A percentile compares a stretch with the other conserved stretches of the same genome.
These are phyloP conservation scores for Chrysochromulina parva DNA, from an alignment of 78 protist species.

Conservation along the genomic window DNA sequence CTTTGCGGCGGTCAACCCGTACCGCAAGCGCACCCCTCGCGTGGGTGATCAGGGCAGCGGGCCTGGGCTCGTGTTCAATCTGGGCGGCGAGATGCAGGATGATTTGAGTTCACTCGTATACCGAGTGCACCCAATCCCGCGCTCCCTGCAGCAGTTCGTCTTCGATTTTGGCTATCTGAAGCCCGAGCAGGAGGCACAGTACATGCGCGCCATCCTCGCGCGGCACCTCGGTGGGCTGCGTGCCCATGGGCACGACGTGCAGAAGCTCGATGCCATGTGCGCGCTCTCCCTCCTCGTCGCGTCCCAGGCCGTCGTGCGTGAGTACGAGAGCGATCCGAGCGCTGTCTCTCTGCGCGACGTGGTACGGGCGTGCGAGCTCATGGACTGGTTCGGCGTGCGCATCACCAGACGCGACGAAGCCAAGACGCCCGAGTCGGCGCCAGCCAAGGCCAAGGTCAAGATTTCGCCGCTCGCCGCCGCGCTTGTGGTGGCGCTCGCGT, in stretches of 20 bases:
- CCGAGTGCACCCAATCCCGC: conserved; percentile 42
- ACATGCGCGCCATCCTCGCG: background rate
- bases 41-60: background rate
- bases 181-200: background rate
- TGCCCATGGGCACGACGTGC: background rate
- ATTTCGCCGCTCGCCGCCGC: background rate
- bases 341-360: background rate
- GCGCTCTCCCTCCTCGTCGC: background rate
- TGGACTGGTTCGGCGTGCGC: background rate
- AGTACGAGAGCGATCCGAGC: background rate
- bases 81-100: background rate
- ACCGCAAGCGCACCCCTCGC: background rate
- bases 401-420: background rate
- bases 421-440: too few species aligned
- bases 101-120: background rate
- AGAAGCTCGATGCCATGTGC: background rate
- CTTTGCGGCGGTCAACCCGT: conserved; percentile 66
- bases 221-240: background rate
- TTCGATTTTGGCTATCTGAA: conserved; percentile 33
- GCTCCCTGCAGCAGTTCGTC: conserved; percentile 20
- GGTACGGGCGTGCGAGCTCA: background rate
- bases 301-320: background rate
- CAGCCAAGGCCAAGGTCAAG: background rate
- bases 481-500: background rate
- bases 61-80: conserved; percentile 3